Base-by-base conservation (phyloP, 169 alveolate genomes). In the Cryptosporidium sp. region DNA sequence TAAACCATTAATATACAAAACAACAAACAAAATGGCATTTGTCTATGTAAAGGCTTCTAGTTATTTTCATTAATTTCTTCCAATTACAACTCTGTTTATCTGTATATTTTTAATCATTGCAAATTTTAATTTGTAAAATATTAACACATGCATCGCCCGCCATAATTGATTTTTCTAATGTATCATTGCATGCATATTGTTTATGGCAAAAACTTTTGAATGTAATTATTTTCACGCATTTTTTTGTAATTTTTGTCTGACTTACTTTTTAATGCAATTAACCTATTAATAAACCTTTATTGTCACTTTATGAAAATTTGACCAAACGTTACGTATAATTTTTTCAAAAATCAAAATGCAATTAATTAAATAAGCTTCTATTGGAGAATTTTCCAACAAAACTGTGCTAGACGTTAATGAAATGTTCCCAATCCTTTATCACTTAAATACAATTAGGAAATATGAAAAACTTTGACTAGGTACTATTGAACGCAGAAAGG, bases 351-450 rank as follows among this genome's bases (percentile, higher is more conserved):
- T 62, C 42, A 29, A 33, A 31, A 31, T 37, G 21, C 16, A 6
- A 65, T 62, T 29, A 21, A 31, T 12, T n/a, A 14, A 5, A 37
- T 6, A 31, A 31, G 4, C 35, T 31, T 31, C 10, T 0, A 1
- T 31, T 7, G 26, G 31, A 33, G 48, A 31, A 0, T 65, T 65
- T 65, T 65, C 29, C 72, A 16, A 31, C n/a, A 62, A 65, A 33
- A 26, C 51, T 65, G 52, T 65, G 29, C 72, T 65, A 33, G 72
- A 65, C 72, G 72, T 12, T 65, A 65, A 65, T 65, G 72, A 65
- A 65, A 65, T 65, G 5, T 35, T 65, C 72, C 72, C 44, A 65
- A 65, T 37, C 72, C 72, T 65, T 65, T 4, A 65, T 65, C 14
- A 26, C 42, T 35, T n/a, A 65, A 33, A 65, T 29, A 65, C 16